phyloP scores from a whole-genome alignment of 2,329 filamentous ascomycete species.

The Chaetothyriales sp. region DNA sequence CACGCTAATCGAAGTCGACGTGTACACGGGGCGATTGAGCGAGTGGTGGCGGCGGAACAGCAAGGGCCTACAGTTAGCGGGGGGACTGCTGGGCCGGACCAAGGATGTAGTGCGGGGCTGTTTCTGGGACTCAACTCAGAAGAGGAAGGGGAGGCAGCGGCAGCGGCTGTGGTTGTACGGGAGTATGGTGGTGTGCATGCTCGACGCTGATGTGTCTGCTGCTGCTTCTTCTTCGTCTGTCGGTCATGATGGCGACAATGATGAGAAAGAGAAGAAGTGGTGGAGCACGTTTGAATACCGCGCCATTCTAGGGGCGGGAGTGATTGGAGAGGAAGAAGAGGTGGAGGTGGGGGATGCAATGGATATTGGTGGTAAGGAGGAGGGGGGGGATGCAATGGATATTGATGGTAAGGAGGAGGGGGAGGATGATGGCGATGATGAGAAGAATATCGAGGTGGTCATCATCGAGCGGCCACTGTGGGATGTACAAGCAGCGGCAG shows the following conservation, averaged over 20 bases:
- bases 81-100: slow-evolving; percentile 47
- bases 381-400: slow-evolving; percentile 6
- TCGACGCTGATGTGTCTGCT: slow-evolving; percentile 41
- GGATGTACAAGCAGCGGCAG: slow-evolving; percentile 40
- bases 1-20: slow-evolving; percentile 65
- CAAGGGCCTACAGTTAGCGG: slow-evolving; percentile 58
- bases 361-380: slow-evolving; percentile 19
- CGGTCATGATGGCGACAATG: neutral
- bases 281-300: slow-evolving; percentile 92
- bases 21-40: slow-evolving; percentile 60
- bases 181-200: slow-evolving; percentile 76
- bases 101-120: slow-evolving; percentile 2
- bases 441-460: slow-evolving; percentile 54
- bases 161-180: slow-evolving; percentile 78
- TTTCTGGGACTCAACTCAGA: slow-evolving; percentile 45
- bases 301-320: slow-evolving; percentile 68
- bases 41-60: slow-evolving; percentile 80
- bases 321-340: slow-evolving; percentile 29
- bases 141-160: slow-evolving; percentile 22
- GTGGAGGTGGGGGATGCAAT: slow-evolving; percentile 19
- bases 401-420: slow-evolving; percentile 1
- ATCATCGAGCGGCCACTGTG: slow-evolving; percentile 76
- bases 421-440: slow-evolving; percentile 3
- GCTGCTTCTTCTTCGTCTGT: neutral
- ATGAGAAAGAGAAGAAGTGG: slow-evolving; percentile 12